Evolutionary conservation across 2,329 filamentous ascomycete species (phyloP).

Genomic region (Trichoderma semiorbis): DNA sequence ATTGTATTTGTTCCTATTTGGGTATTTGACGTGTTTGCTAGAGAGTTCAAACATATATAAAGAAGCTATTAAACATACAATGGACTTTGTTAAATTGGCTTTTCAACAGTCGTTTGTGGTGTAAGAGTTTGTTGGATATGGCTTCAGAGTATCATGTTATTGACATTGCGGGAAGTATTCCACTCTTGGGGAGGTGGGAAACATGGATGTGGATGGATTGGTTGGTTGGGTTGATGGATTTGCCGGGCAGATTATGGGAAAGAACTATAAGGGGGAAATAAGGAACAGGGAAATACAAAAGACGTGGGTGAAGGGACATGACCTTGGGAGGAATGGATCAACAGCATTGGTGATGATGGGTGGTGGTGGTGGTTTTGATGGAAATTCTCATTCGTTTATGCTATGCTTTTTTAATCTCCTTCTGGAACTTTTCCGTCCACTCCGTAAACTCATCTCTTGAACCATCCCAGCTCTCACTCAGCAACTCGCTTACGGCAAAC

Average conservation of each 20-base stretch:
- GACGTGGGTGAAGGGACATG: background rate
- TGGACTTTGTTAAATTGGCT: background rate
- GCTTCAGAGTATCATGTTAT: slow-evolving; percentile 4
- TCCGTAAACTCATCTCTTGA: slow-evolving; percentile 71
- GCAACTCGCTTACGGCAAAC: slow-evolving; percentile 51
- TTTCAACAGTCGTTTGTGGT: background rate
- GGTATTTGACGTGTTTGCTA: background rate
- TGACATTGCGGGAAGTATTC: background rate
- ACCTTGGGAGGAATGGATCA: background rate
- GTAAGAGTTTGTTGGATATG: background rate
- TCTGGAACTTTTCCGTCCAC: slow-evolving; percentile 64
- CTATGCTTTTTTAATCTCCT: slow-evolving; percentile 46
- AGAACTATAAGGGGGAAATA: background rate
- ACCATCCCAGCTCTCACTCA: slow-evolving; percentile 60
- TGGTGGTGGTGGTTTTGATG: background rate
- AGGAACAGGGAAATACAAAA: background rate
- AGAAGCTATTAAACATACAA: background rate
- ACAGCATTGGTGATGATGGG: background rate
- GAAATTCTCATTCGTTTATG: background rate
- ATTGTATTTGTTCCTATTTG: background rate
- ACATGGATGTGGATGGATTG: background rate
- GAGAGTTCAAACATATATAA: background rate
- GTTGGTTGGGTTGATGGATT: background rate
- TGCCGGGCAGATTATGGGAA: background rate
- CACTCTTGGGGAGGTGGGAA: background rate